These are phyloP conservation scores for Amesomyces nigricolor DNA, from an alignment of 2,329 filamentous ascomycete genomes.

Conservation along the genomic window DNA sequence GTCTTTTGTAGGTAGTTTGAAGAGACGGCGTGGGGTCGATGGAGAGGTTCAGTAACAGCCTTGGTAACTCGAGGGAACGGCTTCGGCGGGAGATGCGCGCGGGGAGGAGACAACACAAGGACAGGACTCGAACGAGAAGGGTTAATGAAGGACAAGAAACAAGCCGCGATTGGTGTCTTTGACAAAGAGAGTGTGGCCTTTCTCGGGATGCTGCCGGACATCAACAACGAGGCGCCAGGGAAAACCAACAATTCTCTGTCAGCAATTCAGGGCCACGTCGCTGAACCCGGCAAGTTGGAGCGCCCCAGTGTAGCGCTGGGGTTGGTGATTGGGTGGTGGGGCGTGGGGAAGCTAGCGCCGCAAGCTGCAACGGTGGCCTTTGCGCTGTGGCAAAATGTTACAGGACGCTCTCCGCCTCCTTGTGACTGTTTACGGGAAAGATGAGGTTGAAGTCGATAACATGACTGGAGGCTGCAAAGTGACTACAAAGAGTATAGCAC, in stretches of 20 bases:
- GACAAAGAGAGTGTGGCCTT: conserved; percentile 14
- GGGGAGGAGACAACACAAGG: background rate
- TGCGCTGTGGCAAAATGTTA: conserved; percentile 7
- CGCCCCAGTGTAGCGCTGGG: background rate
- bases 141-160: conserved; percentile 20
- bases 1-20: background rate
- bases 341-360: conserved; percentile 5
- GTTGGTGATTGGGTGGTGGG: background rate
- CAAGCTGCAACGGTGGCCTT: conserved; percentile 19
- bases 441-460: too few species aligned
- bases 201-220: conserved; percentile 9
- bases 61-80: background rate
- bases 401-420: background rate
- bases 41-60: background rate
- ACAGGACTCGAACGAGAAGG: background rate
- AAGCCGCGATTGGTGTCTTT: background rate
- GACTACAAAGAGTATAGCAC: too few species aligned
- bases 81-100: background rate
- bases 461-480: too few species aligned
- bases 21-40: conserved; percentile 3
- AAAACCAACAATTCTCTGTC: conserved; percentile 4
- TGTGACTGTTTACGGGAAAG: too few species aligned
- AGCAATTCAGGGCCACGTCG: conserved; percentile 10
- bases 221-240: background rate
- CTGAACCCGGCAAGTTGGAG: conserved; percentile 10